Percentiles rank a stretch among this genome's conserved stretches.
Evolutionary conservation across 2,329 filamentous ascomycete genomes (phyloP).

Genomic region (Malbranchea zuffiana): DNA sequence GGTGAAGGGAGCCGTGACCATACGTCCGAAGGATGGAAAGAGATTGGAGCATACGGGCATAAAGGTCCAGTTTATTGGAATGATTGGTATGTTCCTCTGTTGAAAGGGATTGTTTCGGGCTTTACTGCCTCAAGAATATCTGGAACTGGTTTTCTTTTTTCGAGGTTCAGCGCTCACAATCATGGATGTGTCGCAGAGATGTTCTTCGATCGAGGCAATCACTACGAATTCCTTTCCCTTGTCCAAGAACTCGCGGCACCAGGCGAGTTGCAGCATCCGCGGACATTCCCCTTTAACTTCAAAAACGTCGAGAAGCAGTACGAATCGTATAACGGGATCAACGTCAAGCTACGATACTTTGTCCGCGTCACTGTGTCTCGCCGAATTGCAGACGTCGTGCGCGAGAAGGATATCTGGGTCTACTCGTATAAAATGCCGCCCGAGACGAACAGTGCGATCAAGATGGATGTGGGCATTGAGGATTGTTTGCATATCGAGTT

Average conservation of each 20-base stretch:
- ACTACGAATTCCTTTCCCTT: conserved; percentile 96
- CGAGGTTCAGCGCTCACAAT: neutral
- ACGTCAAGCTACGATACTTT: conserved; percentile 97
- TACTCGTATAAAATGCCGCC: conserved; percentile 97
- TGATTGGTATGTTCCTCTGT: conserved; percentile 61
- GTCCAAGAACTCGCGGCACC: conserved; percentile 94
- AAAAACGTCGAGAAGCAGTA: conserved; percentile 99
- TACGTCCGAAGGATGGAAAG: conserved; percentile 96
- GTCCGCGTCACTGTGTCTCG: conserved; percentile 91
- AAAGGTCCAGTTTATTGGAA: conserved; percentile 99
- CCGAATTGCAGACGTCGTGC: conserved; percentile 93
- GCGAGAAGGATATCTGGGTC: conserved; percentile 99
- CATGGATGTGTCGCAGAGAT: conserved; percentile 64
- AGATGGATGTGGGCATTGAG: conserved; percentile 99
- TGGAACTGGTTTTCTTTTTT: neutral
- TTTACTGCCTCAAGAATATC: conserved; percentile 5
- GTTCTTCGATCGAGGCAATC: conserved; percentile 99
- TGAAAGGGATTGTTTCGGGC: neutral
- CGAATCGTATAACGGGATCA: conserved; percentile 99
- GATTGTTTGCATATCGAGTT: conserved; percentile 99
- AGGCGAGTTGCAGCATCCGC: conserved; percentile 94
- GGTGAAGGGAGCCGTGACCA: conserved; percentile 89
- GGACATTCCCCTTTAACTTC: conserved; percentile 99
- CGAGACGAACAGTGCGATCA: conserved; percentile 96
- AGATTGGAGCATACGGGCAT: conserved; percentile 95